Base-by-base conservation (phyloP, 345 rosid species). In the Turnera subulata region DNA sequence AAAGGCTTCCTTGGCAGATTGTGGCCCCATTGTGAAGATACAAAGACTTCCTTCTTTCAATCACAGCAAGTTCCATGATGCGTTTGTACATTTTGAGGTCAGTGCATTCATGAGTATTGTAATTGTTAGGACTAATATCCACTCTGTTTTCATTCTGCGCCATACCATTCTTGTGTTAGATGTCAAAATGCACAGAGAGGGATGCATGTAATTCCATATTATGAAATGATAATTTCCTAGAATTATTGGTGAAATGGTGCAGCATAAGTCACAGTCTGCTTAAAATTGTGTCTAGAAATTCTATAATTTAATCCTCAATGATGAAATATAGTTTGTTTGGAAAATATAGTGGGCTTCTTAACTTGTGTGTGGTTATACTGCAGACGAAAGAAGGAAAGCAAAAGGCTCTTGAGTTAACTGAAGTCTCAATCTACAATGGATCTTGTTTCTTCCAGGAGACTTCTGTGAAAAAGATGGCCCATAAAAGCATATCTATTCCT, bases 11-110 rank as follows among this genome's bases (percentile, higher is more conserved):
- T 70, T 77, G 11, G 15, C 55, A 1, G 9, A 21, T 40, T 63
- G 70, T 55, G 73, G 78, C 50, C 29, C 59, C 16, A 39, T 77
- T 56, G 46, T 49, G 48, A 70, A 66, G 39, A 46, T 73, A 26
- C 38, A 66, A 56, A 67, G 56, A 53, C 46, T 63, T 60, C 56
- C 60, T 11, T 63, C 55, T 52, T 32, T 53, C 37, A 11, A 63
- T 6, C 63, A 61, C n/a, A 66, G 71, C 66, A 29, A 21, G 42
- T 77, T 56, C 59, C 63, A 63, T 55, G 73, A 70, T 52, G 64
- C 59, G 22, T 50, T 73, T 29, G 10, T 73, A 18, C 50, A 72
- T 52, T 73, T 73, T 50, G 25, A 73, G 68, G 81, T 77, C 49
- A 59, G 71, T 59, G 44, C 16, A 51, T 42, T 24, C 39, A 19